Base-by-base conservation (phyloP, 345 rosid species). In the Bruguiera gymnorhiza region DNA sequence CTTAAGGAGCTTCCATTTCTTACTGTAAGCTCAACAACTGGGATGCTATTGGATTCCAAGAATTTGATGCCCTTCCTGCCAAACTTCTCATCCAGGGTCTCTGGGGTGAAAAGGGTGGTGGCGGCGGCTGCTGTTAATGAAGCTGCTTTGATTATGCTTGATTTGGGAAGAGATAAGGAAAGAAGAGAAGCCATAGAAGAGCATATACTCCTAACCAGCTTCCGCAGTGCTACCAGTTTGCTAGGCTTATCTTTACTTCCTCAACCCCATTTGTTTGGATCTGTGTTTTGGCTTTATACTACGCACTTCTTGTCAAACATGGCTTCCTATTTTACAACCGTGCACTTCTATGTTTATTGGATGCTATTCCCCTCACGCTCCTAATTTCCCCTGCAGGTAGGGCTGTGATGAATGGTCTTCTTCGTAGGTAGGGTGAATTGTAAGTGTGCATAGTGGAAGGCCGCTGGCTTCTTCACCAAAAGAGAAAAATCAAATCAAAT, bases 41-140 rank as follows among this genome's bases (percentile, higher is more conserved):
- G 86, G 51, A 68, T 63, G n/a, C 58, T 73, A 76, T 81, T 86
- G 68, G 82, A 76, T 61, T 89, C 89, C 43, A 62, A 66, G 87
- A 94, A 94, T 52, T 85, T 88, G 73, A 94, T 86, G 23, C 98
- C 98, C 69, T 89, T 91, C 32, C 89, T 74, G 36, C 90, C 87
- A 23, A 88, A 88, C 73, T 79, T 87, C 1, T 86, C 88, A 61
- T 84, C 83, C 39, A 94, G 88, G 32, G 75, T 63, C 7, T 86
- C 93, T 3, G 84, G 69, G 63, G 76, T 68, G 46, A 81, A n/a
- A 51, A 71, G 60, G 23, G 75, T 30, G 3, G 73, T 69, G 29
- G 80, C 48, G 43, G 80, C 55, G 43, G 78, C 32, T 0, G 80
- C 21, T 10, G 79, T 29, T 53, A 66, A 51, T 21, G 77, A 70